These are phyloP conservation scores for Cardamine resedifolia DNA, from an alignment of 345 rosid genomes.

Conservation along the genomic window DNA sequence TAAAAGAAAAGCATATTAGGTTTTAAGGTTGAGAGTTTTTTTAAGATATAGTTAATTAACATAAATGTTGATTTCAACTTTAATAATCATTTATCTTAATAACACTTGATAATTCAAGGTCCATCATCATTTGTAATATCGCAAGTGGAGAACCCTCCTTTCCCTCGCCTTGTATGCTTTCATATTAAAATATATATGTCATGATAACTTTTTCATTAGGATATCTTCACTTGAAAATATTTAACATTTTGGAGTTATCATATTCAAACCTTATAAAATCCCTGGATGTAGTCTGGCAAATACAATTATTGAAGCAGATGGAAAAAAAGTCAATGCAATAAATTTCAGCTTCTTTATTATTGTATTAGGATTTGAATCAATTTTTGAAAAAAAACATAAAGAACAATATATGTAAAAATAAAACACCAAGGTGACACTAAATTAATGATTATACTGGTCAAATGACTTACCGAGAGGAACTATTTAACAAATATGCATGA, in stretches of 20 bases:
- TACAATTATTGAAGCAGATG: slow-evolving; percentile 22
- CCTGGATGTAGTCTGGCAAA: slow-evolving; percentile 22
- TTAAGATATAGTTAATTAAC: slow-evolving; percentile 19
- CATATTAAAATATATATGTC: slow-evolving; percentile 9
- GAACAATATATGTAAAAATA: neutral
- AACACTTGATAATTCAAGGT: slow-evolving; percentile 29
- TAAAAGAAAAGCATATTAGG: slow-evolving; percentile 32
- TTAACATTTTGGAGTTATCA: neutral
- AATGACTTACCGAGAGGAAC: slow-evolving; percentile 1
- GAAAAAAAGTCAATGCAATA: slow-evolving; percentile 20
- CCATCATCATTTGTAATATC: slow-evolving; percentile 38
- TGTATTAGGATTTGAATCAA: neutral
- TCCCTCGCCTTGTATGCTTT: slow-evolving; percentile 15
- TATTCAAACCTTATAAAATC: slow-evolving; percentile 29
- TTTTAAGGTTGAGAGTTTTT: slow-evolving; percentile 36
- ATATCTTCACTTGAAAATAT: slow-evolving; percentile 5
- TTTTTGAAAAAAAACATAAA: neutral
- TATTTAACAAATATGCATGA: neutral
- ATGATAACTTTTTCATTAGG: slow-evolving; percentile 30
- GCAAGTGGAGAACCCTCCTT: slow-evolving; percentile 39
- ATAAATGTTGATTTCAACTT: slow-evolving; percentile 30
- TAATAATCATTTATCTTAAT: slow-evolving; percentile 29
- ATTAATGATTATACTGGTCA: neutral
- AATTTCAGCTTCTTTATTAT: slow-evolving; percentile 1
- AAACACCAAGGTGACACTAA: neutral